Percentiles rank a stretch among this genome's conserved stretches.
Conservation (phyloP, 1,284 basidiomycete genomes). For the Anthracocystis walkeri region DNA sequence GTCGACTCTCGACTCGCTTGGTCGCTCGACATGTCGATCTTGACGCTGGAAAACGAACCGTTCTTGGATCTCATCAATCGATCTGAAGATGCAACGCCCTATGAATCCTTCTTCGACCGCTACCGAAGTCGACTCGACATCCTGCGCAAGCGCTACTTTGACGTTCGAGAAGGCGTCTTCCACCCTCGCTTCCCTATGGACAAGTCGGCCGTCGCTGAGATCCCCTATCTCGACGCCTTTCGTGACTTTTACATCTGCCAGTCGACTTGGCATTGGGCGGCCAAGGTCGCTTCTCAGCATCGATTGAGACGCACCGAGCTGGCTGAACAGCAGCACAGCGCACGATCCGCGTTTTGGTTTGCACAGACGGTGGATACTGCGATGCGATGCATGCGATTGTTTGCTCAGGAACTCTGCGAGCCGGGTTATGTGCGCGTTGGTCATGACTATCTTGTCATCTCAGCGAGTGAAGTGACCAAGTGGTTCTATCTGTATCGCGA, state of each 20-base stretch:
- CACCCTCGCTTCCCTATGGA: slow-evolving; percentile 43
- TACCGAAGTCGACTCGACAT: slow-evolving; percentile 30
- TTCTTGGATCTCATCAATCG: slow-evolving; percentile 34
- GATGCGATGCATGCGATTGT: slow-evolving; percentile 35
- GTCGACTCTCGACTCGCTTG: slow-evolving; percentile 46
- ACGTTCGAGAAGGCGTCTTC: slow-evolving; percentile 29
- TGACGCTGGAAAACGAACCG: slow-evolving; percentile 34
- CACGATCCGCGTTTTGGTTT: slow-evolving; percentile 47
- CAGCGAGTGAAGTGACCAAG: slow-evolving; percentile 42
- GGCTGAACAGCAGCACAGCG: slow-evolving; percentile 23
- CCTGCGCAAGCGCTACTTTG: slow-evolving; percentile 40
- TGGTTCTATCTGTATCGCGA: slow-evolving; percentile 50
- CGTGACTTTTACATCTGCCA: slow-evolving; percentile 48
- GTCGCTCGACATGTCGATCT: slow-evolving; percentile 40
- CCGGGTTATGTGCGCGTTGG: slow-evolving; percentile 46
- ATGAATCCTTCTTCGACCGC: slow-evolving; percentile 40
- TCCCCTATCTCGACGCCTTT: slow-evolving; percentile 42
- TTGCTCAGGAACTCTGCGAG: slow-evolving; percentile 37
- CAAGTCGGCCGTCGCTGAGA: slow-evolving; percentile 42
- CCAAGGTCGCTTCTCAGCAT: slow-evolving; percentile 22
- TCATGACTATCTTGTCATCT: slow-evolving; percentile 50
- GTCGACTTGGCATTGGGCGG: slow-evolving; percentile 50
- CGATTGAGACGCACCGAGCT: slow-evolving; percentile 3
- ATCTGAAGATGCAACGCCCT: slow-evolving; percentile 33
- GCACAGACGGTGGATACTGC: slow-evolving; percentile 37